A percentile compares a stretch with the other conserved stretches of the same genome.
phyloP scores from a whole-genome alignment of 208 protist genomes.

The Vickermania spadyakhi region DNA sequence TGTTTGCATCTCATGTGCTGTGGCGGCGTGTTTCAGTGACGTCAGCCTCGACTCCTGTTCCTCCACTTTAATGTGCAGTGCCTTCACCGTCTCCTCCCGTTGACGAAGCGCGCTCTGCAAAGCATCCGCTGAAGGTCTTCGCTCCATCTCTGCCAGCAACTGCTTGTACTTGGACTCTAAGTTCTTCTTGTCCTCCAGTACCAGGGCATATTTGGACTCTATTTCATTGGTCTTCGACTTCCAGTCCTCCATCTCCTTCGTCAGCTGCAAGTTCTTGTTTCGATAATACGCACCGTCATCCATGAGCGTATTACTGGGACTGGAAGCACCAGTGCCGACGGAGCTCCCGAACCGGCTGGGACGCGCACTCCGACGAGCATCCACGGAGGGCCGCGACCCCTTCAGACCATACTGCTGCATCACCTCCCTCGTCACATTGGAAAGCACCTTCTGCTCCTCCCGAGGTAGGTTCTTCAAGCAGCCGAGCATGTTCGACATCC shows the following conservation, averaged over 20 bases:
- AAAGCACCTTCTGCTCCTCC: slow-evolving; percentile 43
- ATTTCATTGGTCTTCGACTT: slow-evolving; percentile 21
- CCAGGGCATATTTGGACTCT: slow-evolving; percentile 24
- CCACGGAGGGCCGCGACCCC: background rate
- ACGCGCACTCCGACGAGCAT: background rate
- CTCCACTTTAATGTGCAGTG: slow-evolving; percentile 35
- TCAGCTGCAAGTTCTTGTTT: slow-evolving; percentile 31
- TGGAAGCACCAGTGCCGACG: background rate
- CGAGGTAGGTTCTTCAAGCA: slow-evolving; percentile 31
- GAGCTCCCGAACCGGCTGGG: background rate
- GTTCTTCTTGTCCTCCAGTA: slow-evolving; percentile 19
- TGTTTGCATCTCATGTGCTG: slow-evolving; percentile 39
- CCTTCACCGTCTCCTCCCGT: slow-evolving; percentile 41
- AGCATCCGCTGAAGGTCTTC: slow-evolving; percentile 3
- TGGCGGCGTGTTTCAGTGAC: slow-evolving; percentile 38
- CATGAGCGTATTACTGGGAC: background rate
- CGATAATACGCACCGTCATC: slow-evolving; percentile 29
- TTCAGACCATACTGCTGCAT: slow-evolving; percentile 17
- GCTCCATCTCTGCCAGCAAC: slow-evolving; percentile 27
- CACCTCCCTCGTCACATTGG: slow-evolving; percentile 32
- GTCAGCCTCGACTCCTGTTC: slow-evolving; percentile 29
- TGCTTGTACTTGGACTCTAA: slow-evolving; percentile 39
- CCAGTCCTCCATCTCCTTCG: slow-evolving; percentile 27
- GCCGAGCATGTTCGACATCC: slow-evolving; percentile 17
- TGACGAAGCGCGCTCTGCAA: slow-evolving; percentile 29